phyloP scores from a whole-genome alignment of 176 grass and related monocot species.

The Metroxylon sagu region DNA sequence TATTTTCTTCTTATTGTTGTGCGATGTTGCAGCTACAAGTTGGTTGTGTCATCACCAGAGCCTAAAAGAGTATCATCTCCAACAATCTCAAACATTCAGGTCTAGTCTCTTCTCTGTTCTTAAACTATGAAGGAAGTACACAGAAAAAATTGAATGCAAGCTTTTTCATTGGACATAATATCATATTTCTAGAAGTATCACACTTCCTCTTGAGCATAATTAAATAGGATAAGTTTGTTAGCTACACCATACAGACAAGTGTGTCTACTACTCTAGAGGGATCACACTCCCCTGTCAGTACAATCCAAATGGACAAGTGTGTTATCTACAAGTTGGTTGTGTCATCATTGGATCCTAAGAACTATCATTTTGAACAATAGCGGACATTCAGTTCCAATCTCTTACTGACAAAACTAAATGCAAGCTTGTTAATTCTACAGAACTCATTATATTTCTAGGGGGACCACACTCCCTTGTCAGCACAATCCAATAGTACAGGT shows the following conservation, averaged over 20 bases:
- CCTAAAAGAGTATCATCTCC: slow-evolving; percentile 81
- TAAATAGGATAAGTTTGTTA: too few relatives aligned
- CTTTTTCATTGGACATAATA: too few relatives aligned
- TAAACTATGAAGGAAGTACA: neutral
- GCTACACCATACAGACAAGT: slow-evolving; percentile 22
- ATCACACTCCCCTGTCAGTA: too few relatives aligned
- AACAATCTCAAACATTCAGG: slow-evolving; percentile 97
- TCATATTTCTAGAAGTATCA: too few relatives aligned
- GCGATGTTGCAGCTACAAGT: slow-evolving; percentile 56
- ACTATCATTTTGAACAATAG: slow-evolving; percentile 69
- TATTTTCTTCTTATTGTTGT: neutral
- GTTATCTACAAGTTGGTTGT: slow-evolving; percentile 75
- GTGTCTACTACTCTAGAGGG: slow-evolving; percentile 28
- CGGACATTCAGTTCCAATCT: slow-evolving; percentile 82
- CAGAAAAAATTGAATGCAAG: too few relatives aligned
- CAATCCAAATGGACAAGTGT: too few relatives aligned
- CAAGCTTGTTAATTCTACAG: too few relatives aligned
- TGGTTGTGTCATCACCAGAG: slow-evolving; percentile 61
- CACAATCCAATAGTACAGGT: too few relatives aligned
- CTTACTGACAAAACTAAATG: neutral
- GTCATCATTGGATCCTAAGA: slow-evolving; percentile 63
- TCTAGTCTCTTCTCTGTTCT: slow-evolving; percentile 14
- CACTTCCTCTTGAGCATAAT: too few relatives aligned
- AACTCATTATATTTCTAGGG: too few relatives aligned
- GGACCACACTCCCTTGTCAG: too few relatives aligned